Percentiles rank a stretch among this genome's conserved stretches.
Conservation (phyloP, 179 eudicot species). For the Corrigiola litoralis region DNA sequence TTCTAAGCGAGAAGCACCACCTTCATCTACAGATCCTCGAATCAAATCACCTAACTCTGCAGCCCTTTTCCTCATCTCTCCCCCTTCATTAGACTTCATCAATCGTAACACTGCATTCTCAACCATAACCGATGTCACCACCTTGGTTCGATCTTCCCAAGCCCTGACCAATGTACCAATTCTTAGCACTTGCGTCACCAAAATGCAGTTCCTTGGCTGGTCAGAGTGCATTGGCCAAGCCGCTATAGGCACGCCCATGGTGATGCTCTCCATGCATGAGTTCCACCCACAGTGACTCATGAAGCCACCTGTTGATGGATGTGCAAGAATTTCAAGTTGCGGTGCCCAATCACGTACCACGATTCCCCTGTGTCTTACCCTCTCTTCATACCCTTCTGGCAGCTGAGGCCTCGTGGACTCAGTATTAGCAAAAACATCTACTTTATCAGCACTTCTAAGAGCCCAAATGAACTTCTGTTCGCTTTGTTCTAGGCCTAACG, state of each 20-base stretch:
- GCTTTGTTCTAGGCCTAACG: constrained; percentile 53
- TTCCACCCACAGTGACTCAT: constrained; percentile 93
- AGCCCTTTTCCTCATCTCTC: constrained; percentile 44
- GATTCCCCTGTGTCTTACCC: constrained; percentile 40
- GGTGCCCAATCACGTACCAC: constrained; percentile 73
- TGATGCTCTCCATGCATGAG: constrained; percentile 70
- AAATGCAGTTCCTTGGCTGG: constrained; percentile 51
- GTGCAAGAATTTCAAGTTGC: constrained; percentile 58
- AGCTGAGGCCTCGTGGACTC: constrained; percentile 20
- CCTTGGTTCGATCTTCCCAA: constrained; percentile 31
- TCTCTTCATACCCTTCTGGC: constrained; percentile 57
- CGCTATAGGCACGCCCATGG: constrained; percentile 67
- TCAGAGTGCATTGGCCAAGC: constrained; percentile 89
- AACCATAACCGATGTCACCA: constrained; percentile 26
- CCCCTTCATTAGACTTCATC: constrained; percentile 53
- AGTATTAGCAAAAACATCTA: constrained; percentile 16
- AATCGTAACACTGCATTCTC: constrained; percentile 35
- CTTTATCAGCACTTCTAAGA: constrained; percentile 48
- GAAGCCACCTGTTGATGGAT: constrained; percentile 62
- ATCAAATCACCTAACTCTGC: constrained; percentile 27
- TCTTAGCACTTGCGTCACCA: constrained; percentile 40
- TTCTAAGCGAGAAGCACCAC: constrained; percentile 42
- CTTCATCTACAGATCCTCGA: constrained; percentile 31
- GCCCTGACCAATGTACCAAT: constrained; percentile 38
- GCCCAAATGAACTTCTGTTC: constrained; percentile 58